Base-by-base conservation (phyloP, 129 eudicot genomes). In the Helichrysum umbraculigerum region DNA sequence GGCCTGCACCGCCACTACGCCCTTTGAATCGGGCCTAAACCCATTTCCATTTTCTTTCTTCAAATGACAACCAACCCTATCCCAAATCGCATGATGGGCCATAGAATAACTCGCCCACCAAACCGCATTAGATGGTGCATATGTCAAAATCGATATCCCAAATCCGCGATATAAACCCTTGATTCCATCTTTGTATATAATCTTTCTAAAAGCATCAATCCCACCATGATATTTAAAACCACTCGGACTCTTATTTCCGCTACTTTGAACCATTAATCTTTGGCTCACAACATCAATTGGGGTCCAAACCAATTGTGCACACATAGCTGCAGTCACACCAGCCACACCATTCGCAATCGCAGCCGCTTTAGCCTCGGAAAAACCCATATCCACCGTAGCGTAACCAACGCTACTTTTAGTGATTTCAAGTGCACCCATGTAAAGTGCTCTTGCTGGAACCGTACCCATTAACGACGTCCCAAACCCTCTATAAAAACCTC, bases 291-390 rank as follows among this genome's bases (percentile, higher is more conserved):
- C 98, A 83, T 92, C 98, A 68, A 89, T 77, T 0, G 96, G 98
- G 1, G 98, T 92, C 98, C 98, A 92, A 71, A 92, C 98, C 60
- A 92, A 51, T 66, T 92, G 98, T 28, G 98, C 93, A 0, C 93
- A 93, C 89, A 87, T 86, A 29, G 98, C 82, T 17, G 96, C 91
- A 44, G 85, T 89, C 4, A 92, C 65, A 1, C 98, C 96, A 14
- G 91, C 98, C 0, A 88, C 86, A 47, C 88, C 96, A 68, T 86
- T 92, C 10, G 98, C 96, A 7, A 92, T 75, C 1, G 93, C 81
- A 0, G 90, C 82, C 6, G 93, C 88, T 7, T 85, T 76, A 0
- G 83, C 85, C 17, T 89, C 97, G 0, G 97, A 84, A 19, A 87
- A 76, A 17, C 97, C 96, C 68, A 92, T 51, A 4, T 76, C 83